Evolutionary conservation across 306 rosid genomes (phyloP).

Genomic region (Hippophae rhamnoides): DNA sequence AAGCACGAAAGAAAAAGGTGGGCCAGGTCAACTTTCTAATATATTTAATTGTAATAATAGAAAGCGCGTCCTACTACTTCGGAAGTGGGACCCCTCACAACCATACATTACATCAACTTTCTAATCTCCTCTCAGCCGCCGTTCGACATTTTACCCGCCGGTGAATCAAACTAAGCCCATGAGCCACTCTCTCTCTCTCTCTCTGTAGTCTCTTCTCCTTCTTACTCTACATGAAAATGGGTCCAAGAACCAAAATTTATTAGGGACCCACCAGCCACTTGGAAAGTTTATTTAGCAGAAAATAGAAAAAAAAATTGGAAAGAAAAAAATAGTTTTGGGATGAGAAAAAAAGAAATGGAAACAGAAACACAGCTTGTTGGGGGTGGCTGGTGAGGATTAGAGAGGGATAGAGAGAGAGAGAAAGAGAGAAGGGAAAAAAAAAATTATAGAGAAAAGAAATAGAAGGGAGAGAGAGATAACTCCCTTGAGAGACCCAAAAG

Average conservation of each 20-base stretch:
- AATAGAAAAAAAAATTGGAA: background rate
- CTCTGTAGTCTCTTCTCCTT: background rate
- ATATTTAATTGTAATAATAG: background rate
- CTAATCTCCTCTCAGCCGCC: slow-evolving; percentile 1
- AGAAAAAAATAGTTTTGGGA: too few relatives aligned
- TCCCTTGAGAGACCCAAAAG: slow-evolving; percentile 40
- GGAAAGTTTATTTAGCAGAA: background rate
- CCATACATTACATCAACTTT: slow-evolving; percentile 14
- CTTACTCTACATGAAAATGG: too few relatives aligned
- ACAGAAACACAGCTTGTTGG: slow-evolving; percentile 25
- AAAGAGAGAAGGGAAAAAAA: slow-evolving; percentile 19
- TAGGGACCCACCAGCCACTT: slow-evolving; percentile 15
- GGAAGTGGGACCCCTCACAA: slow-evolving; percentile 32
- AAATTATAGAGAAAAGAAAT: slow-evolving; percentile 7
- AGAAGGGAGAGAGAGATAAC: slow-evolving; percentile 5
- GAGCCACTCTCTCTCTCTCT: background rate
- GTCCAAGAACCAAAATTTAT: background rate
- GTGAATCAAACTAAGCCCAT: slow-evolving; percentile 4
- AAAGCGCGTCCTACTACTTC: slow-evolving; percentile 46
- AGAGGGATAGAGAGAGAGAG: slow-evolving; percentile 28
- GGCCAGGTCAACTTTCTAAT: slow-evolving; percentile 31
- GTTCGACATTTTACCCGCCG: slow-evolving; percentile 5
- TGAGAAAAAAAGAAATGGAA: slow-evolving; percentile 2
- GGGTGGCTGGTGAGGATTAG: slow-evolving; percentile 44
- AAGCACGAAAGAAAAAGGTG: slow-evolving; percentile 26